Base-by-base conservation (phyloP, 495 filamentous ascomycete genomes). In the Penicillium soppii region DNA sequence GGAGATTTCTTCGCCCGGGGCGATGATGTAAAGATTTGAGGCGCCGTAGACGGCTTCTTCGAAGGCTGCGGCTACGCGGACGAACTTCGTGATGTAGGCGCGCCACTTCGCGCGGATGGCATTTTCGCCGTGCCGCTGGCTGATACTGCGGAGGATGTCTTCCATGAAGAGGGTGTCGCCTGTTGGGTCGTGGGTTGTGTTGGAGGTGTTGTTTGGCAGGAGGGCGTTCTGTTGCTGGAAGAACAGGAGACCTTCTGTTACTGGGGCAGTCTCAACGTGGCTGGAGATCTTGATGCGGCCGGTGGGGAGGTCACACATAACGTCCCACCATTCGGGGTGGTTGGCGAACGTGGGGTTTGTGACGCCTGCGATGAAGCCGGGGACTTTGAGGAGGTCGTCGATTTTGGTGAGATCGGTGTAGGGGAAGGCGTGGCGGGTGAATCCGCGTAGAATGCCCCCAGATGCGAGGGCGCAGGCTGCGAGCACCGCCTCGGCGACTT, bases 321-420 rank as follows among this genome's bases (percentile, higher is more conserved):
- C 67, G 69, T 99, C 94, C 94, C 94, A 99, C 94, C 94, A 99
- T 60, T 96, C 91, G 1, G 87, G 88, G 59, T 97, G 92, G 58
- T 92, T 83, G 52, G 91, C 90, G 67, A 99, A 97, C 0, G 88
- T 90, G 7, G 92, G 94, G 68, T 99, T 99, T 2, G 94, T 99
- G 15, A 99, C 94, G 50, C 94, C 94, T 16, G 94, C 94, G 61
- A 99, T 95, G 65, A 99, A 99, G 7, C 94, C 94, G 16, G 95
- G 92, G 1, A 99, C 95, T 53, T 90, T 89, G 25, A 97, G 78
- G 5, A 99, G 81, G 64, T 97, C 94, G 57, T 99, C 94, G 41
- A 99, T 90, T 68, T 99, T 99, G 36, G 90, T 95, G 17, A 99
- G 79, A 68, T 99, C 94, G 6, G 94, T 99, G 65, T 99, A 99